phyloP scores from a whole-genome alignment of 192 early-diverging fungal genomes.

The Backusella psychrophila region DNA sequence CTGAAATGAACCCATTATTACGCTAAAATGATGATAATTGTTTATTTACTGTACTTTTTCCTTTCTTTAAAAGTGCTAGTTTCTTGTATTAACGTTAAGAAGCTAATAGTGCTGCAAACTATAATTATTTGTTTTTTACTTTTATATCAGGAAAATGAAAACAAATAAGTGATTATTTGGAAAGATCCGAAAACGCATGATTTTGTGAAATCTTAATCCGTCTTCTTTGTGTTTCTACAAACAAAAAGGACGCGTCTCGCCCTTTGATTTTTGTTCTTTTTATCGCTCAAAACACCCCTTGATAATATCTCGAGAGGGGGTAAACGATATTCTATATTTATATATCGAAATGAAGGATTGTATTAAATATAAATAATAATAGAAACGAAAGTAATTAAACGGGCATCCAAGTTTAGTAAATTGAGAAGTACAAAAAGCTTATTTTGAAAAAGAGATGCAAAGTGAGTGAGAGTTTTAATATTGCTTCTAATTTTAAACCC shows the following conservation, averaged over 20 bases:
- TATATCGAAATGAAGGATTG: too few relatives aligned
- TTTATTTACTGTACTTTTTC: not conserved
- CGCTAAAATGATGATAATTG: not conserved
- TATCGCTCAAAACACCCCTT: not conserved
- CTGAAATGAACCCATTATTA: not conserved
- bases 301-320: too few relatives aligned
- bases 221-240: not conserved
- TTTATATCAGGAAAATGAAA: not conserved
- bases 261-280: not conserved
- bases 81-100: not conserved
- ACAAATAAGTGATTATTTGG: not conserved
- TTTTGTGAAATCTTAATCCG: not conserved
- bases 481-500: not conserved
- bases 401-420: not conserved
- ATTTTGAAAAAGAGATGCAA: not conserved
- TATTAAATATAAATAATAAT: not conserved
- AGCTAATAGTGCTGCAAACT: not conserved
- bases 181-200: not conserved
- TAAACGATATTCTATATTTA: too few relatives aligned
- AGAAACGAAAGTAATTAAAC: not conserved
- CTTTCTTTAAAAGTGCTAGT: not conserved
- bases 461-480: not conserved
- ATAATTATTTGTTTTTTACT: not conserved
- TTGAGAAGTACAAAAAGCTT: constrained; percentile 1
- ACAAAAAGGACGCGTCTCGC: not conserved